Base-by-base conservation (phyloP, 305 asterid genomes). In the Nicotiana rustica region DNA sequence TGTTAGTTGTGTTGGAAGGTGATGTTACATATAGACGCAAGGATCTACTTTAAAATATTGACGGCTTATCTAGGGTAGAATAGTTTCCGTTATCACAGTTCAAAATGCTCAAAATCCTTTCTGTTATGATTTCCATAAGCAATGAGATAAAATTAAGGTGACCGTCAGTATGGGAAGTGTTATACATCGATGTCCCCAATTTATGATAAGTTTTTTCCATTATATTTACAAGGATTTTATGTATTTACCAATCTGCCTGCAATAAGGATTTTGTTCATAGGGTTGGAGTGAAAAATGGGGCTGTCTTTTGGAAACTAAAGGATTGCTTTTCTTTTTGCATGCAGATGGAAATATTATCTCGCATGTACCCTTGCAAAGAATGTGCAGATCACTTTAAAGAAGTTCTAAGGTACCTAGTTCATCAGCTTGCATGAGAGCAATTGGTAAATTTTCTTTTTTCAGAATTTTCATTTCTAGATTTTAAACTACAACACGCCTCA, bases 321-420 rank as follows among this genome's bases (percentile, higher is more conserved):
- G 21, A 55, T 70, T 67, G 60, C 17, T 41, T 65, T 77, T 29
- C 15, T 77, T 4, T 10, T 33, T 77, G 65, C 60, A 9, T 83
- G 90, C 94, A 96, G 99, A 94, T 94, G 97, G 90, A 91, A 38
- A 94, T 96, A 89, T 77, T 94, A 77, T 93, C 98, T 65, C 97
- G 99, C 68, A 91, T 96, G 94, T 96, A 96, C 87, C 99, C 99
- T 77, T 96, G 99, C 82, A 86, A 88, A 85, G 98, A 95, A 80
- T 95, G 99, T 82, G 99, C 99, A 38, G 97, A 95, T 90, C 99
- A 95, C 91, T 95, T 95, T 81, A 91, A 92, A 92, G 97, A 94
- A 84, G 94, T 95, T 82, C 79, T 95, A 87, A 93, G 94, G 98
- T 95, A 83, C 81, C 41, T 36, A 31, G 36, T 70, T 82, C 77